phyloP scores from a whole-genome alignment of 2,329 filamentous ascomycete genomes.

The Monosporascus sp. region DNA sequence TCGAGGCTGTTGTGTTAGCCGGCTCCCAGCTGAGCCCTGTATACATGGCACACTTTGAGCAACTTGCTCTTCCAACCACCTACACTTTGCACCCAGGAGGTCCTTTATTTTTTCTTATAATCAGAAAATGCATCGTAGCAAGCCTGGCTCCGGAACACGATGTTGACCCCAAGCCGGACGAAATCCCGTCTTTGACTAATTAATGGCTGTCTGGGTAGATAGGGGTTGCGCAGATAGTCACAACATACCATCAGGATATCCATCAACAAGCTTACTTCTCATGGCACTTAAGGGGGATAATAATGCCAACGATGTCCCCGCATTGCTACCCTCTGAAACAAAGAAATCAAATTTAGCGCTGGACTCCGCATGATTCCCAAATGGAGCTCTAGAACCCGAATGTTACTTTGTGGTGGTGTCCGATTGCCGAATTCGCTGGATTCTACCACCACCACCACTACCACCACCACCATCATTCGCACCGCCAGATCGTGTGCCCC shows the following conservation, averaged over 20 bases:
- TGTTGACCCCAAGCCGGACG: neutral
- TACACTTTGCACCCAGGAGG: neutral
- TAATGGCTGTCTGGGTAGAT: neutral
- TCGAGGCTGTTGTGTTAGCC: neutral
- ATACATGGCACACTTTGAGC: neutral
- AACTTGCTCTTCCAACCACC: neutral
- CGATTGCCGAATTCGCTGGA: slow-evolving; percentile 25
- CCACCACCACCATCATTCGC: too few relatives aligned
- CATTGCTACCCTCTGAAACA: neutral
- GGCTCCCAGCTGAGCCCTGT: neutral
- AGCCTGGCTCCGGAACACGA: neutral
- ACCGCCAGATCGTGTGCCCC: too few relatives aligned
- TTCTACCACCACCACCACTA: slow-evolving; percentile 8
- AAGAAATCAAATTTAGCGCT: slow-evolving; percentile 3
- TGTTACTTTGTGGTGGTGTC: slow-evolving; percentile 16
- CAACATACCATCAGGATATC: neutral
- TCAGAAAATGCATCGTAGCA: neutral
- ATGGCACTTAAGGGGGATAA: neutral
- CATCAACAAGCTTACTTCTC: neutral
- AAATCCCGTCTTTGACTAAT: neutral
- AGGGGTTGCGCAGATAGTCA: neutral
- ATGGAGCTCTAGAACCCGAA: slow-evolving; percentile 22
- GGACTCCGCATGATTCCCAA: slow-evolving; percentile 12
- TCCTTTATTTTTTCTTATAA: neutral
- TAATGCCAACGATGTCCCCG: neutral